Conservation (phyloP, 2,329 filamentous ascomycete genomes). For the Fusarium pseudonygamai region DNA sequence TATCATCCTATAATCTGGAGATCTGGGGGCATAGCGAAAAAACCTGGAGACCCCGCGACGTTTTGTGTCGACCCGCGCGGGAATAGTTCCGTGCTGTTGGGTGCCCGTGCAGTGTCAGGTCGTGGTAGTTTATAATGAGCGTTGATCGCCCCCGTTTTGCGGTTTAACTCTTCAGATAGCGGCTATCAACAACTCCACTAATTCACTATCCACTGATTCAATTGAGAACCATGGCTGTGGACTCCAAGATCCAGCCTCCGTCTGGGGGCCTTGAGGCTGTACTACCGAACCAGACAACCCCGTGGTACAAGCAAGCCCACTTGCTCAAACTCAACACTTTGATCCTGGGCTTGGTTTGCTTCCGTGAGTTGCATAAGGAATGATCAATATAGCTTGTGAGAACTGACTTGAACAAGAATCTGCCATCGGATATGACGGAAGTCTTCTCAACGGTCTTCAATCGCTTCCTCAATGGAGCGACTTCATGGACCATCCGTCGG, state of each 20-base stretch:
- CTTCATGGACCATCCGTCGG: conserved; percentile 6
- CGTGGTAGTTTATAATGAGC: background rate
- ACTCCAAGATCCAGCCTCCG: background rate
- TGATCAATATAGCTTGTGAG: accelerated
- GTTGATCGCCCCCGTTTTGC: background rate
- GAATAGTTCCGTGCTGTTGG: background rate
- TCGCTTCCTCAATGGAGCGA: conserved; percentile 10
- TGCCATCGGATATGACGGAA: conserved; percentile 11
- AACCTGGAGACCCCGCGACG: conserved; percentile 21
- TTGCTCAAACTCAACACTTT: conserved; percentile 2
- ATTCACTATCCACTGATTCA: background rate
- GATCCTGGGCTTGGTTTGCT: conserved; percentile 13
- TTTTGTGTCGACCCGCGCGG: background rate
- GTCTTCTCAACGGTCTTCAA: conserved; percentile 9
- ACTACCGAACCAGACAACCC: background rate
- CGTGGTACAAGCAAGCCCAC: conserved; percentile 14
- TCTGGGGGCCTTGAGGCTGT: background rate
- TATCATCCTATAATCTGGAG: conserved; percentile 7
- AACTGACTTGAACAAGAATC: background rate
- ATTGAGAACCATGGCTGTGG: background rate
- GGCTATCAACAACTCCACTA: background rate
- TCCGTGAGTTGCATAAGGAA: background rate
- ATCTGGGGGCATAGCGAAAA: background rate
- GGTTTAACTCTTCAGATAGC: background rate
- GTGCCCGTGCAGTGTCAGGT: background rate